Evolutionary conservation across 441 rosid genomes (phyloP).

Genomic region (Adansonia madagascariensis): DNA sequence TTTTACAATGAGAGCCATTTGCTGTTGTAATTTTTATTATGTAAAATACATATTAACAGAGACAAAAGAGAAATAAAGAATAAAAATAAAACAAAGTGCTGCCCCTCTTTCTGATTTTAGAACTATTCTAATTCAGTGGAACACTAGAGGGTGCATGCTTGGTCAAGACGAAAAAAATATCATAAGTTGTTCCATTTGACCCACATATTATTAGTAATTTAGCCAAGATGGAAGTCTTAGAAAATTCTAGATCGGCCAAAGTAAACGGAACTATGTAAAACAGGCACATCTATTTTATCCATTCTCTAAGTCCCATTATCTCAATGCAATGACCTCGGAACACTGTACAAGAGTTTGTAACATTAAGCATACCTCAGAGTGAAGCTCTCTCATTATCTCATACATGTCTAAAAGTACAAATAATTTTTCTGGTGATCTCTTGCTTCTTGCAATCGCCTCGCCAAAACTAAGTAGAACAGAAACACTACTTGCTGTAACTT

Average conservation of each 20-base stretch:
- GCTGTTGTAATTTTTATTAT: not conserved
- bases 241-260: slow-evolving; percentile 8
- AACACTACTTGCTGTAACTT: slow-evolving; percentile 77
- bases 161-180: not conserved
- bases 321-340: not conserved
- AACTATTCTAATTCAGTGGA: slow-evolving; percentile 15
- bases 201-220: not conserved
- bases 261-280: not conserved
- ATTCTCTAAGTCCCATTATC: not conserved
- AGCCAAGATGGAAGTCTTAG: slow-evolving; percentile 1
- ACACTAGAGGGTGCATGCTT: not conserved
- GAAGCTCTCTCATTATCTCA: slow-evolving; percentile 97
- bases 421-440: slow-evolving; percentile 96
- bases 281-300: not conserved
- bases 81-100: not conserved
- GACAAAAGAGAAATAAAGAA: not conserved
- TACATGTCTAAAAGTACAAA: slow-evolving; percentile 98
- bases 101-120: not conserved
- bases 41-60: not conserved
- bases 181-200: not conserved
- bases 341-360: not conserved
- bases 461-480: slow-evolving; percentile 97
- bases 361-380: slow-evolving; percentile 69
- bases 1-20: slow-evolving; percentile 2
- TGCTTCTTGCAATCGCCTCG: slow-evolving; percentile 96